These are phyloP conservation scores for Thraustochytrium sp. DNA, from an alignment of 352 stramenopile genomes.

Conservation along the genomic window DNA sequence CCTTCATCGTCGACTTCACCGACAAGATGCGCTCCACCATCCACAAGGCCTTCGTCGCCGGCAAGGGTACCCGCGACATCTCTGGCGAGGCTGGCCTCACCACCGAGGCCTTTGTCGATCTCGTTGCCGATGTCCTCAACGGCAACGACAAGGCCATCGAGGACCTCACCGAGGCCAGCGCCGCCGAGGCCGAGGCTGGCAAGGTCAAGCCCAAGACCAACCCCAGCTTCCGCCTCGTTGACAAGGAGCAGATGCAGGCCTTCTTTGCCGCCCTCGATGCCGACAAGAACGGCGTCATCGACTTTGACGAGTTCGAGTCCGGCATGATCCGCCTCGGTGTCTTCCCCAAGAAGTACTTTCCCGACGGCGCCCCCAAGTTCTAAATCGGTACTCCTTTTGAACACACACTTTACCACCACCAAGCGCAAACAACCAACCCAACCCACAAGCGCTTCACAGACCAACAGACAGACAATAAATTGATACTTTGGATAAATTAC, in stretches of 20 bases:
- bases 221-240: conserved; percentile 43
- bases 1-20: conserved; percentile 59
- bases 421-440: background rate
- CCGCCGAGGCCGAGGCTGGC: background rate
- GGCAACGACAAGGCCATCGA: background rate
- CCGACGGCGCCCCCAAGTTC: conserved; percentile 4
- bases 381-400: no score
- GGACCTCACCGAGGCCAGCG: background rate
- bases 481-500: background rate
- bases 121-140: conserved; percentile 17
- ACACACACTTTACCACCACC: no score
- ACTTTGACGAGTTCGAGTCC: conserved; percentile 65
- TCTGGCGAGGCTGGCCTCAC: conserved; percentile 66
- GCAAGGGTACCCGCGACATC: conserved; percentile 73
- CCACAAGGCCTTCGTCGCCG: conserved; percentile 75
- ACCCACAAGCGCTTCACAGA: background rate
- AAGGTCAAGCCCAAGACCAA: conserved; percentile 45
- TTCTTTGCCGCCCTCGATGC: conserved; percentile 71
- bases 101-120: conserved; percentile 68
- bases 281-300: conserved; percentile 66
- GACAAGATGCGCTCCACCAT: conserved; percentile 61
- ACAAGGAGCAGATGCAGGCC: conserved; percentile 60
- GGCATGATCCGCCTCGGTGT: conserved; percentile 72
- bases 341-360: conserved; percentile 56
- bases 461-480: background rate